Conservation (phyloP, 176 grass and related monocot genomes). For the Ensete glaucum region DNA sequence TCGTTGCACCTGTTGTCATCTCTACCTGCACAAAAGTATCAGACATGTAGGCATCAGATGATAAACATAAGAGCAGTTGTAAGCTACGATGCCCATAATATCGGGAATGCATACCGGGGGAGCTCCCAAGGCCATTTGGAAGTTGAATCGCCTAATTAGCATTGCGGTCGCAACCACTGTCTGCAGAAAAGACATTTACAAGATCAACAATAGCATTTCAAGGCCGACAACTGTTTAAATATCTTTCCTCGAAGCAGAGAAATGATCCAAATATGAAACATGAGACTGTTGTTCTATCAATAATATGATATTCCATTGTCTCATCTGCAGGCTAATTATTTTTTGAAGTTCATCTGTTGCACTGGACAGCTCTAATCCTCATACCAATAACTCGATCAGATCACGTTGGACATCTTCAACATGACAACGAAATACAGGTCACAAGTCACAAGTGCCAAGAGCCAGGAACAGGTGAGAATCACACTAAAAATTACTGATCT, state of each 20-base stretch:
- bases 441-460: not conserved
- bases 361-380: not conserved
- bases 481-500: too few species aligned
- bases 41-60: not conserved
- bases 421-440: not conserved
- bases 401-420: not conserved
- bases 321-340: too few species aligned
- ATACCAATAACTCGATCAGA: not conserved
- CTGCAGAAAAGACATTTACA: conserved; percentile 36
- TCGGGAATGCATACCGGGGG: conserved; percentile 51
- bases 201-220: not conserved
- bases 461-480: too few species aligned
- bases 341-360: not conserved
- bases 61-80: not conserved
- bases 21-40: conserved; percentile 45
- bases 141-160: conserved; percentile 86
- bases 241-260: not conserved
- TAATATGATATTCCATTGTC: not conserved
- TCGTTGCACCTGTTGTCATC: conserved; percentile 94
- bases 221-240: conserved; percentile 11
- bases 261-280: conserved; percentile 1
- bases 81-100: not conserved
- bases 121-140: conserved; percentile 77
- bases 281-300: not conserved
- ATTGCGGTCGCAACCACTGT: conserved; percentile 81